Evolutionary conservation across 805 yeast genomes (phyloP), one percentile per base, ranked within the genome.

Genomic region (Wickerhamomyces subpelliculosus): DNA sequence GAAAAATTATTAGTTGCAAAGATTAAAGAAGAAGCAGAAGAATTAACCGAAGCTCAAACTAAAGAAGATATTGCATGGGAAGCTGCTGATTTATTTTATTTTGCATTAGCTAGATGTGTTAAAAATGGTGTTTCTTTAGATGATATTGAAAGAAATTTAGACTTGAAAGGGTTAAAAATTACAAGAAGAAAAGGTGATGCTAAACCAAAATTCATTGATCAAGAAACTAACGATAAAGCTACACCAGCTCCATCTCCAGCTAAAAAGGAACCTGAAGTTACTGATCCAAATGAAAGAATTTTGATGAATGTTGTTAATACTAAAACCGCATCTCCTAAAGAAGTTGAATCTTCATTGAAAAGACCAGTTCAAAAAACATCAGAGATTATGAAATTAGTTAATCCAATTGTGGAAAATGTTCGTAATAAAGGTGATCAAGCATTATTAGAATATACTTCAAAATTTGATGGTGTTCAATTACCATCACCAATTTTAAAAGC

Each of bases 111-210:
- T 40, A 85, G 84, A 61, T 73, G 86, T 35, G 72, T 82, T 18
- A 75, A 84, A 60, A 68, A 78, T 51, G 96, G 90, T 24, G 96
- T 93, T 24, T 64, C 82, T 20, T 65, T 88, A 52, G 66, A 73
- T 8, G 97, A 89, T 51, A 79, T 93, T 32, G 96, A 89, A 64
- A 72, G 70, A 48, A 87, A 90, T 61, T 70, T 93, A 55, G 89
- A 86, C 55, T 61, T 80, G 57, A 93, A 93, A 68, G 73, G 86
- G 34, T 64, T 80, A 54, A 90, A 90, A 63, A 87, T 93, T 42
- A 79, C 95, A 3, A 78, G 98, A 64, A 76, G 98, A 58, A 83
- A 80, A 62, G 98, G 98, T 37, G 96, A 93, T 64, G 97, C 98
- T 32, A 90, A 90, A 63, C 79, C 85, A 19, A 78, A 80, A 57